Conservation (phyloP, 305 asterid species). For the Ilex paraguariensis region DNA sequence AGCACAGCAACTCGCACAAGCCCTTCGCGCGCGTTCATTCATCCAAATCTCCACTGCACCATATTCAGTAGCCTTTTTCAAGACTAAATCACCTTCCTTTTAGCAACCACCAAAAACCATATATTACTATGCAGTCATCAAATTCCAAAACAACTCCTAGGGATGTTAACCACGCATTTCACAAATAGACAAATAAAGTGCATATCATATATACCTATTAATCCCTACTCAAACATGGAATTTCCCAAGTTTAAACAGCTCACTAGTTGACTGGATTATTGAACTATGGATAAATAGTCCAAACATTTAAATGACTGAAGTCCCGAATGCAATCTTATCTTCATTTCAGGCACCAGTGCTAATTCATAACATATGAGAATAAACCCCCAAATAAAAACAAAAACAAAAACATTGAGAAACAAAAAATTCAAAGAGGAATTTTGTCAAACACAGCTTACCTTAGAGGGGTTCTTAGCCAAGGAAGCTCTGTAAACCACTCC, state of each 20-base stretch:
- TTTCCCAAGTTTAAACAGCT: too few relatives aligned
- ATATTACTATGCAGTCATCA: neutral
- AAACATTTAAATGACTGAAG: too few relatives aligned
- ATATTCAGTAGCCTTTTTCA: constrained; percentile 90
- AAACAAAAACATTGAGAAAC: neutral
- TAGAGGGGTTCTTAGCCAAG: constrained; percentile 51
- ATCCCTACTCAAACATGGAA: too few relatives aligned
- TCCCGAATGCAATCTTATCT: constrained; percentile 2
- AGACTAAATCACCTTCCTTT: constrained; percentile 71
- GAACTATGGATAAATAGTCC: too few relatives aligned
- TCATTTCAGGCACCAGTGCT: constrained; percentile 2
- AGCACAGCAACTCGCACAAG: constrained; percentile 95
- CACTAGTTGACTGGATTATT: too few relatives aligned
- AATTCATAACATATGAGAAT: neutral
- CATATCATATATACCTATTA: too few relatives aligned
- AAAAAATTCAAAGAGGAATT: neutral
- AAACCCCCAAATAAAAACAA: neutral
- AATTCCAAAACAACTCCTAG: neutral
- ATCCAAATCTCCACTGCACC: constrained; percentile 99
- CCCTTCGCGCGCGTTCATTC: constrained; percentile 95
- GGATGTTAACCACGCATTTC: neutral
- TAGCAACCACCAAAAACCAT: constrained; percentile 13
- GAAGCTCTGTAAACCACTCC: constrained; percentile 81
- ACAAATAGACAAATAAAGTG: too few relatives aligned
- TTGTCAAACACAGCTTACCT: constrained; percentile 34